Conservation (phyloP, 1,139 yeast species). For the Tardiomyces digboiensis region DNA sequence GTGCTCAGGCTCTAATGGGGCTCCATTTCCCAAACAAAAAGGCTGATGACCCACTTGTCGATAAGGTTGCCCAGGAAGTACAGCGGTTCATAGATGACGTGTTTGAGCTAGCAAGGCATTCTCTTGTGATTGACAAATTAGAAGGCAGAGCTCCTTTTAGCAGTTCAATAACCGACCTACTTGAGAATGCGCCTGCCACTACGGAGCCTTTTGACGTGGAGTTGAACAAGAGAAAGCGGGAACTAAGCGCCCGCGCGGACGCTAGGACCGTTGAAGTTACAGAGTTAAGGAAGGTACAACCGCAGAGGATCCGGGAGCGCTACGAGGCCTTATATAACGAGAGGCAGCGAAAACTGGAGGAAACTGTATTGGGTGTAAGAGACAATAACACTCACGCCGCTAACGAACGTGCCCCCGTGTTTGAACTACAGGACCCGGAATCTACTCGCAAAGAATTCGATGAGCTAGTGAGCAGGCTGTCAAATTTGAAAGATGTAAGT, state of each 20-base stretch:
- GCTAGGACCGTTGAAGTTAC: slow-evolving; percentile 42
- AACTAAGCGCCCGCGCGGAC: slow-evolving; percentile 41
- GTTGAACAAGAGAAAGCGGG: slow-evolving; percentile 40
- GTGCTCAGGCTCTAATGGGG: background rate
- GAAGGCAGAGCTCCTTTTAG: background rate
- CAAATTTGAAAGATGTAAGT: background rate
- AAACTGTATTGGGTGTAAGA: background rate
- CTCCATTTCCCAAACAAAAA: background rate
- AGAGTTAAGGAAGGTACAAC: slow-evolving; percentile 38
- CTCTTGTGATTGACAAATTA: background rate
- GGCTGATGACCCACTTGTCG: background rate
- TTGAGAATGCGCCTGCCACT: slow-evolving; percentile 6
- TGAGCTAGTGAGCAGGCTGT: background rate
- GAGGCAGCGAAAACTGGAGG: slow-evolving; percentile 1
- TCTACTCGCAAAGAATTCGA: background rate
- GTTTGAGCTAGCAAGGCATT: background rate
- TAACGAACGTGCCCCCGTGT: background rate
- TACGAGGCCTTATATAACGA: slow-evolving; percentile 11
- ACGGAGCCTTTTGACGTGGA: slow-evolving; percentile 54
- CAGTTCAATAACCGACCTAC: background rate
- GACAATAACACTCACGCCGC: background rate
- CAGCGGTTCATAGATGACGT: background rate
- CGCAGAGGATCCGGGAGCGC: slow-evolving; percentile 20
- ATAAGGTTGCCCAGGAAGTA: background rate
- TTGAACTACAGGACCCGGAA: background rate